A percentile compares a stretch with the other conserved stretches of the same genome.
Evolutionary conservation across 768 basidiomycete species (phyloP).

Genomic region (Agaricus blazei): DNA sequence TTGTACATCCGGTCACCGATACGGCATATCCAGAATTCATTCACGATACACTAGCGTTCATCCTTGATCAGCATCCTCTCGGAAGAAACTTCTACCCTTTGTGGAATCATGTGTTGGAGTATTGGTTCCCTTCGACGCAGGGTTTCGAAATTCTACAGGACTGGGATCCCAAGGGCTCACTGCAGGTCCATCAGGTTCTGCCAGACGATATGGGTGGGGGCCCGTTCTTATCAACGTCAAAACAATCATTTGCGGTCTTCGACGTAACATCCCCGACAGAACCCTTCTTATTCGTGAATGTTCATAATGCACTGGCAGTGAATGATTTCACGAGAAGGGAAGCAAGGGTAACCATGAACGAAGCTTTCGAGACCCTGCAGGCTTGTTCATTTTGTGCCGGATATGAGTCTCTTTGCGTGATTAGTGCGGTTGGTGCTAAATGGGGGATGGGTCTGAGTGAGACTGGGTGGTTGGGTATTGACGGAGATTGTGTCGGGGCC

Average conservation of each 20-base stretch:
- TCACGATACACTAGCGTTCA: background rate
- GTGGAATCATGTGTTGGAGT: constrained; percentile 1
- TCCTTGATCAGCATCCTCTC: background rate
- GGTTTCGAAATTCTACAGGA: constrained; percentile 1
- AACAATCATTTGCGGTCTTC: constrained; percentile 1
- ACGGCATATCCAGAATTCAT: constrained; percentile 3
- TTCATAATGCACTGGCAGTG: background rate
- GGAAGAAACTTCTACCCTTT: background rate
- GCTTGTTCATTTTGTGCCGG: constrained; percentile 1
- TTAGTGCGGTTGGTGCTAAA: background rate
- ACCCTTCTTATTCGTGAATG: constrained; percentile 1
- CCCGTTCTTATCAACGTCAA: background rate
- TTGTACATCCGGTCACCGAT: background rate
- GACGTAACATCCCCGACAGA: background rate
- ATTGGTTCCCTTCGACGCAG: constrained; percentile 6
- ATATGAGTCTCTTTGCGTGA: background rate
- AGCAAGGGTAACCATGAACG: background rate
- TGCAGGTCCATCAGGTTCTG: background rate
- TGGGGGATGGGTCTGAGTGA: constrained; percentile 5
- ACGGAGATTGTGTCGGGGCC: constrained; percentile 13
- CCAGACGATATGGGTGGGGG: background rate
- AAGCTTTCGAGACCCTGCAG: constrained; percentile 1
- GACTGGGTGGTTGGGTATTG: constrained; percentile 1
- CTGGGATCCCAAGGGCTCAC: constrained; percentile 2
- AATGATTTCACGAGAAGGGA: background rate